Evolutionary conservation across 1,284 basidiomycete species (phyloP).

Genomic region (Trametes versicolor): DNA sequence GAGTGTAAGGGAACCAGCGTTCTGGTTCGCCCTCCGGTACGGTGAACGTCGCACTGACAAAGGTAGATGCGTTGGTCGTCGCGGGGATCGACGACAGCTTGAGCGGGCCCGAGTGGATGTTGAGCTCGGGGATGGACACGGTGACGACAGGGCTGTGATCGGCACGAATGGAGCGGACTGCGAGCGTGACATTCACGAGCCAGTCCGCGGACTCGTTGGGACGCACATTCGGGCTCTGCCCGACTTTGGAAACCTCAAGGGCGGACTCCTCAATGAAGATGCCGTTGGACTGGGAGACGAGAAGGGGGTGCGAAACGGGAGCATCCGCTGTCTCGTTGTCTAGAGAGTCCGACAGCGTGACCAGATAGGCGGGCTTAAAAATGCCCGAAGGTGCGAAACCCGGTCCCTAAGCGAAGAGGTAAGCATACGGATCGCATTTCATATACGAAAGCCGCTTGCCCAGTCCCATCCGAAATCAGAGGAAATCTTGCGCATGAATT

Average conservation of each 20-base stretch:
- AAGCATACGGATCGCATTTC: constrained; percentile 2
- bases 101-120: constrained; percentile 45
- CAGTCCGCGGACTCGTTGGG: constrained; percentile 58
- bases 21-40: constrained; percentile 56
- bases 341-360: constrained; percentile 32
- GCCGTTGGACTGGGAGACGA: constrained; percentile 39
- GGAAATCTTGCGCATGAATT: constrained; percentile 59
- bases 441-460: constrained; percentile 44
- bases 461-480: constrained; percentile 68
- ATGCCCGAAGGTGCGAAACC: constrained; percentile 64
- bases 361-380: constrained; percentile 59
- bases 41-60: constrained; percentile 54
- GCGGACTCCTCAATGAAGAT: constrained; percentile 62
- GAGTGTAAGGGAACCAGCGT: constrained; percentile 63
- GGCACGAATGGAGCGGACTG: constrained; percentile 52
- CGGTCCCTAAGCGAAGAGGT: constrained; percentile 51
- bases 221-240: constrained; percentile 52
- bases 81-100: constrained; percentile 42
- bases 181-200: constrained; percentile 62
- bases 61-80: constrained; percentile 46
- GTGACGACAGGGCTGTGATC: constrained; percentile 48
- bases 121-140: constrained; percentile 57
- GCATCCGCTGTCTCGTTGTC: constrained; percentile 25
- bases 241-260: constrained; percentile 61
- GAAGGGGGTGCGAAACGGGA: constrained; percentile 31